Evolutionary conservation across 768 basidiomycete species (phyloP).

Genomic region (Gyrodon lividus): DNA sequence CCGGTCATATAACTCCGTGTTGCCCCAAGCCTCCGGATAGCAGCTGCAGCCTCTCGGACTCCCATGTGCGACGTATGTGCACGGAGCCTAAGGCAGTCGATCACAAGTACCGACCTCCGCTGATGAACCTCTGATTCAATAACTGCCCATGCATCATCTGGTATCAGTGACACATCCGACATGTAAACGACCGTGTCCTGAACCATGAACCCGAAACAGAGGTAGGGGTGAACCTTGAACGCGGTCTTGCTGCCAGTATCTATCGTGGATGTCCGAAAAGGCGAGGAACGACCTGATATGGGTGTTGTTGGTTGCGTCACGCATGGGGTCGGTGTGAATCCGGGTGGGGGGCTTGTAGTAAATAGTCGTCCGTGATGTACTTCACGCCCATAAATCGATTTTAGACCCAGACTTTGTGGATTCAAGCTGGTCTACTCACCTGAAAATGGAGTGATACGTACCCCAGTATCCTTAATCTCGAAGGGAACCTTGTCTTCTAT

Average conservation of each 20-base stretch:
- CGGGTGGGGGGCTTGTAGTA: conserved; percentile 37
- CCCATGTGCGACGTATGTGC: conserved; percentile 81
- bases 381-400: conserved; percentile 23
- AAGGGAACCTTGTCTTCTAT: conserved; percentile 69
- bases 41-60: conserved; percentile 56
- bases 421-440: conserved; percentile 40
- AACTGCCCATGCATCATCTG: conserved; percentile 65
- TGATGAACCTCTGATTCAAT: conserved; percentile 30
- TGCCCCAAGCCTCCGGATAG: conserved; percentile 58
- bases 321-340: conserved; percentile 41
- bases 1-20: conserved; percentile 69
- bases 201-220: conserved; percentile 69
- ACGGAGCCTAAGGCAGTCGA: conserved; percentile 72
- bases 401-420: background rate
- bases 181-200: conserved; percentile 71
- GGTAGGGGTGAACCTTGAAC: conserved; percentile 49
- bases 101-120: conserved; percentile 58
- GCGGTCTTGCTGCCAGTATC: background rate
- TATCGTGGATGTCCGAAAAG: conserved; percentile 17
- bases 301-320: conserved; percentile 39
- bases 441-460: conserved; percentile 62
- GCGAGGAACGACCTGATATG: conserved; percentile 29
- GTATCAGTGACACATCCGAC: conserved; percentile 81
- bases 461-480: conserved; percentile 62
- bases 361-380: conserved; percentile 78